Evolutionary conservation across 352 stramenopile genomes (phyloP).

Genomic region (Pythium oligandrum): DNA sequence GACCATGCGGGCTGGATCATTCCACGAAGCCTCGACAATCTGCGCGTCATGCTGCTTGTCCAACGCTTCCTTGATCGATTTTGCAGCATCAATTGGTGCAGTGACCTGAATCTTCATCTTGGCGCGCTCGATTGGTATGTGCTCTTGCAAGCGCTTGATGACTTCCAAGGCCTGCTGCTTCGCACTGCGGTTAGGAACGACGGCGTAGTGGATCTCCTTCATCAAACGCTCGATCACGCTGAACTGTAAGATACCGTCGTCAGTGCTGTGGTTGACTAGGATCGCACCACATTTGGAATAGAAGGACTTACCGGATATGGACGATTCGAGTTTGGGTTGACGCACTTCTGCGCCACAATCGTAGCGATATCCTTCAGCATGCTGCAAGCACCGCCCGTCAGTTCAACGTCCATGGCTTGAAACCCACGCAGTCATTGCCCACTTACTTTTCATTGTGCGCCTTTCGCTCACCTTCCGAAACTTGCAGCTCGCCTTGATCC

Average conservation of each 20-base stretch:
- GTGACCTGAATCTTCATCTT: constrained; percentile 96
- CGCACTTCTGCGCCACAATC: constrained; percentile 96
- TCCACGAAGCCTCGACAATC: constrained; percentile 58
- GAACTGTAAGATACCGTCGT: constrained; percentile 34
- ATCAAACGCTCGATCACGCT: constrained; percentile 96
- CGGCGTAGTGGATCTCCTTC: constrained; percentile 94
- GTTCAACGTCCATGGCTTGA: too few relatives aligned
- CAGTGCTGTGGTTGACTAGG: neutral
- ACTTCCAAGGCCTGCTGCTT: constrained; percentile 98
- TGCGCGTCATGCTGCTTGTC: constrained; percentile 51
- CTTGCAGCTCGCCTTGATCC: constrained; percentile 95
- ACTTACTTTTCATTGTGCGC: constrained; percentile 87
- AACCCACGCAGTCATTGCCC: too few relatives aligned
- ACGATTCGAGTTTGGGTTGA: constrained; percentile 93
- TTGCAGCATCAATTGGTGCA: constrained; percentile 33
- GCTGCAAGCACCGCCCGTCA: constrained; percentile 23
- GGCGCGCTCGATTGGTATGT: constrained; percentile 94
- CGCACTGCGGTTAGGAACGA: constrained; percentile 91
- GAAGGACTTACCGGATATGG: constrained; percentile 86
- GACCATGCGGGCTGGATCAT: constrained; percentile 52
- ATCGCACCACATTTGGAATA: too few relatives aligned
- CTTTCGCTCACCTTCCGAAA: constrained; percentile 94
- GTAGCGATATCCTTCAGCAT: constrained; percentile 94
- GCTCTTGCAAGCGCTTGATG: constrained; percentile 90
- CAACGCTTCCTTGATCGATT: constrained; percentile 57